Percentiles rank a stretch among this genome's conserved stretches.
Conservation (phyloP, 371 early-diverging fungal genomes). For the Mortierella sp. region DNA sequence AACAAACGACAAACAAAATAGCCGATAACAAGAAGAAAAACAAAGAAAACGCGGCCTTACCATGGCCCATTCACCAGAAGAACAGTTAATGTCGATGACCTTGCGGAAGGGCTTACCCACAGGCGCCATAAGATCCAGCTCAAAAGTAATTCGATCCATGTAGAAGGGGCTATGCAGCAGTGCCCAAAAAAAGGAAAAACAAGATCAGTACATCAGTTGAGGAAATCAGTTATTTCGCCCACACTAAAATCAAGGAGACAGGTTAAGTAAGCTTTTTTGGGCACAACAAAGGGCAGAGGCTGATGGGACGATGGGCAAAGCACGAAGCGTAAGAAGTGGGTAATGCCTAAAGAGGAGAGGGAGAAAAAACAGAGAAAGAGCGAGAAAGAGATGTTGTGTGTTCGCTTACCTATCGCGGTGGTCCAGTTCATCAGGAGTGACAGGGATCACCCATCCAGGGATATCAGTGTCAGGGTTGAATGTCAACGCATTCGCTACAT, state of each 20-base stretch:
- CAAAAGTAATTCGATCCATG: slow-evolving; percentile 47
- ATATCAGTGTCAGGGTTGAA: slow-evolving; percentile 35
- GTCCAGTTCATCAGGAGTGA: slow-evolving; percentile 39
- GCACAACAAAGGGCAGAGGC: not conserved
- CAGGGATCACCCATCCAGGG: slow-evolving; percentile 49
- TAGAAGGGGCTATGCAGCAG: slow-evolving; percentile 33
- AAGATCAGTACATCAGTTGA: not conserved
- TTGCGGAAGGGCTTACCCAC: slow-evolving; percentile 39
- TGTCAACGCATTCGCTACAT: slow-evolving; percentile 23
- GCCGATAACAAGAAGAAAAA: not conserved
- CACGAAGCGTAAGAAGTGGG: not conserved
- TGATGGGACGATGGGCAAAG: not conserved
- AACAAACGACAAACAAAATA: not conserved
- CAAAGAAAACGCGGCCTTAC: slow-evolving; percentile 10
- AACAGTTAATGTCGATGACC: slow-evolving; percentile 50
- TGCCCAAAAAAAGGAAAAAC: slow-evolving; percentile 3
- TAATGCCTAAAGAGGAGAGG: not conserved
- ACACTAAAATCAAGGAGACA: slow-evolving; percentile 7
- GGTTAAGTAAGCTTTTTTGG: not conserved
- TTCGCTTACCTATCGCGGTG: slow-evolving; percentile 28
- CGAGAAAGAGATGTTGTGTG: not conserved
- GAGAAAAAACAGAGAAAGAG: not conserved
- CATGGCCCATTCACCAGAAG: slow-evolving; percentile 53
- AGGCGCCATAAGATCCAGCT: slow-evolving; percentile 49
- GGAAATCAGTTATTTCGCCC: not conserved